A percentile compares a stretch with the other conserved stretches of the same genome.
phyloP scores from a whole-genome alignment of 1,284 basidiomycete genomes.

The Hypsizygus ulmarius region DNA sequence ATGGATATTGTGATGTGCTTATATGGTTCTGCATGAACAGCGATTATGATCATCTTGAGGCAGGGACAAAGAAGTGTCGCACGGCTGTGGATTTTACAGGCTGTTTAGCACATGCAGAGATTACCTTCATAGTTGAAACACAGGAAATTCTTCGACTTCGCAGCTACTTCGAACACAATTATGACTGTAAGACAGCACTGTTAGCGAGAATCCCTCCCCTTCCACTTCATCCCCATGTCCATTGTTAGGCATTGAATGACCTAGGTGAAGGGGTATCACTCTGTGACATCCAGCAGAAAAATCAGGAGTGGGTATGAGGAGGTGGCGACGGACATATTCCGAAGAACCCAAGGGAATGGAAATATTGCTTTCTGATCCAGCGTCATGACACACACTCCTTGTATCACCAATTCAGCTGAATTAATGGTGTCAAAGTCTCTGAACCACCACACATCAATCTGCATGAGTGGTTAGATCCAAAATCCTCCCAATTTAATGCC shows the following conservation, averaged over 20 bases:
- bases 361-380: conserved; percentile 2
- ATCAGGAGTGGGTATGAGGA: conserved; percentile 3
- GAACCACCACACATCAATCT: conserved; percentile 18
- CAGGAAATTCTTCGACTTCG: conserved; percentile 14
- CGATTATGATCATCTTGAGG: conserved; percentile 2
- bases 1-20: too few species aligned
- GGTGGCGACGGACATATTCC: neutral
- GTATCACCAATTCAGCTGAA: conserved; percentile 19
- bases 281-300: conserved; percentile 9
- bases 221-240: conserved; percentile 31
- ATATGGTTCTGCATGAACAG: neutral
- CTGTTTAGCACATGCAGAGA: conserved; percentile 34
- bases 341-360: conserved; percentile 6
- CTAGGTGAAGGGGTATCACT: conserved; percentile 21
- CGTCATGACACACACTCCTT: conserved; percentile 6
- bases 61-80: conserved; percentile 15
- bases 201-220: conserved; percentile 22
- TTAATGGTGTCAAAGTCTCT: conserved; percentile 14
- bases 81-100: conserved; percentile 29
- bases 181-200: neutral
- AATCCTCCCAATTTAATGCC: conserved; percentile 7
- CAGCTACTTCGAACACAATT: neutral
- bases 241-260: conserved; percentile 22
- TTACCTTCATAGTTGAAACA: conserved; percentile 19
- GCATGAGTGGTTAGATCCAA: conserved; percentile 20